These are phyloP conservation scores for Xylaria castorea DNA, from an alignment of 495 filamentous ascomycete species.

Conservation along the genomic window DNA sequence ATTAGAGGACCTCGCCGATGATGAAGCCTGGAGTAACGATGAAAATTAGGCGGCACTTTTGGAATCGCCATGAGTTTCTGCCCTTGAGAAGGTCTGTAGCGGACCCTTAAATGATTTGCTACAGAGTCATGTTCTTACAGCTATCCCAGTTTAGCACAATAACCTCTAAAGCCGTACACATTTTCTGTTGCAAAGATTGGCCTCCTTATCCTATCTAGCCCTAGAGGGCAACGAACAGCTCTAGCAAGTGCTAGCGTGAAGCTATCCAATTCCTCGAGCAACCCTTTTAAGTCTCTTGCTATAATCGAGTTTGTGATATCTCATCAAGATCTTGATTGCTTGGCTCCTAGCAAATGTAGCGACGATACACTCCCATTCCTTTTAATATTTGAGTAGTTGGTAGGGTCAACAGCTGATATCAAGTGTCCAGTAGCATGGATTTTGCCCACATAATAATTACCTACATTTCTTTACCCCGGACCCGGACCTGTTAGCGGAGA, in stretches of 20 bases:
- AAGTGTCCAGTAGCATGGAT: background rate
- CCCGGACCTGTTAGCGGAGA: background rate
- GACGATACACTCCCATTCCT: background rate
- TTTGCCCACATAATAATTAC: background rate
- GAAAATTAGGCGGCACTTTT: background rate
- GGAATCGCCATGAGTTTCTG: background rate
- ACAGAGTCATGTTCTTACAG: background rate
- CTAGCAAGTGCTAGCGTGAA: background rate
- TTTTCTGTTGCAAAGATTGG: background rate
- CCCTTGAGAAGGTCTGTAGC: background rate
- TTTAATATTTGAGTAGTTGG: background rate
- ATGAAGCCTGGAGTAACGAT: background rate
- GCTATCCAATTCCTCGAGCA: background rate
- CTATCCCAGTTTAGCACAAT: background rate
- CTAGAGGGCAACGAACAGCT: background rate
- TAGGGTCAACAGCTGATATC: background rate
- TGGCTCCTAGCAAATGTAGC: background rate
- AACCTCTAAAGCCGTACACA: background rate
- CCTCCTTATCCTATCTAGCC: background rate
- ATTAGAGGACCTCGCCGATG: background rate
- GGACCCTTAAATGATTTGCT: background rate
- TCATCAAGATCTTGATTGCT: background rate
- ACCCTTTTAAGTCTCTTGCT: too few species aligned
- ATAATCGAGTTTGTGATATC: background rate
- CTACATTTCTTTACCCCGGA: slow-evolving; percentile 2